Evolutionary conservation across 805 yeast genomes (phyloP).

Genomic region (Candida anglica): DNA sequence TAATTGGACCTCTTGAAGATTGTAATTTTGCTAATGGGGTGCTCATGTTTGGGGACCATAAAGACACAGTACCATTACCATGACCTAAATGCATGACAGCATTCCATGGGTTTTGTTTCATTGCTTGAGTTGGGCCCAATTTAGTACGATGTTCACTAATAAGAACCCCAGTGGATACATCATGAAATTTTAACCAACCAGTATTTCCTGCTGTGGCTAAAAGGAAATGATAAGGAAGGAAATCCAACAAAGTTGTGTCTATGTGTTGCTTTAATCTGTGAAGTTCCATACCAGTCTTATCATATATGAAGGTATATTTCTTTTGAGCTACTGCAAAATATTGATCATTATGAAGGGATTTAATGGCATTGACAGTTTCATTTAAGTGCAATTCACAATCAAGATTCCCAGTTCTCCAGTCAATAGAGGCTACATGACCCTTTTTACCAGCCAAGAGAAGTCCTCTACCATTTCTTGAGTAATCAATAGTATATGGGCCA

Average conservation of each 20-base stretch:
- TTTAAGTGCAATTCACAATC: constrained; percentile 79
- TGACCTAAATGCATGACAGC: constrained; percentile 95
- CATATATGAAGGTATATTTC: constrained; percentile 89
- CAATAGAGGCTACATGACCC: constrained; percentile 95
- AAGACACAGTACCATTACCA: constrained; percentile 83
- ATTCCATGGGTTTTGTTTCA: constrained; percentile 93
- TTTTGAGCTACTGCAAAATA: constrained; percentile 96
- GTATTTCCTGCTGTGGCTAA: constrained; percentile 86
- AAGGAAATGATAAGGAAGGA: constrained; percentile 88
- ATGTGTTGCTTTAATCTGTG: constrained; percentile 89
- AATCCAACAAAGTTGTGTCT: constrained; percentile 79
- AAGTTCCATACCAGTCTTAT: constrained; percentile 84
- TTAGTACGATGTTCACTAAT: constrained; percentile 84
- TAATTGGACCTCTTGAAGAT: constrained; percentile 81
- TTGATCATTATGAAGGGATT: constrained; percentile 88
- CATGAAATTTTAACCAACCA: constrained; percentile 88
- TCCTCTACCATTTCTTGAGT: constrained; percentile 83
- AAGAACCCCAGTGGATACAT: constrained; percentile 86
- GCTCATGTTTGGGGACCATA: constrained; percentile 90
- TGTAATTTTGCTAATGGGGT: constrained; percentile 82
- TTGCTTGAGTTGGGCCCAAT: constrained; percentile 82
- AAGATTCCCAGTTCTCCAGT: constrained; percentile 85
- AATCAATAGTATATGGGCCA: constrained; percentile 85
- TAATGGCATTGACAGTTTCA: constrained; percentile 89
- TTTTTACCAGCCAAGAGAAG: constrained; percentile 80